phyloP scores from a whole-genome alignment of 1,284 basidiomycete genomes.

The Sanghuangporus baumii region DNA sequence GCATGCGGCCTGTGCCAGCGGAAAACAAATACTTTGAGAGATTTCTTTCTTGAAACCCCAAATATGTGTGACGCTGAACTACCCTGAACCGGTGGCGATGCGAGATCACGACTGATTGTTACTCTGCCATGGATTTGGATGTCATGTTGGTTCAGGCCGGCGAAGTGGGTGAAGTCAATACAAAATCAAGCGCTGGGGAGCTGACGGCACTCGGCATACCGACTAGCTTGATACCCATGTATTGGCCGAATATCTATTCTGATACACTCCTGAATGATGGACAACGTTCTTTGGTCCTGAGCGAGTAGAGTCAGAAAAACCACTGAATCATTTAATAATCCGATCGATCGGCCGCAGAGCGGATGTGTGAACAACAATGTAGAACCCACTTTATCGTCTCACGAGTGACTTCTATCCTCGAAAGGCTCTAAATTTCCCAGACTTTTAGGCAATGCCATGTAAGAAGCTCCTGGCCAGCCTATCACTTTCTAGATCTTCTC shows the following conservation, averaged over 20 bases:
- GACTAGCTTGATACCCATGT: not conserved
- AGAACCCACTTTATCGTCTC: no score
- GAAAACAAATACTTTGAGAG: not conserved
- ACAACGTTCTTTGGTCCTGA: not conserved
- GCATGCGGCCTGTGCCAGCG: not conserved
- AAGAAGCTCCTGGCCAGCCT: no score
- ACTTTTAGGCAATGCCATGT: no score
- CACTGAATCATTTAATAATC: not conserved
- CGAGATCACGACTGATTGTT: not conserved
- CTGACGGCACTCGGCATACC: not conserved
- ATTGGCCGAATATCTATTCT: not conserved
- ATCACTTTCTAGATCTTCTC: no score
- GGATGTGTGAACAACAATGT: not conserved
- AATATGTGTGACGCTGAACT: not conserved
- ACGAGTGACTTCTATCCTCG: no score
- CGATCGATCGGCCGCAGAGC: not conserved
- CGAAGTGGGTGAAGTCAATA: not conserved
- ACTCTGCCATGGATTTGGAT: not conserved
- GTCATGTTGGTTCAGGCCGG: not conserved
- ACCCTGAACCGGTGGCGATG: not conserved
- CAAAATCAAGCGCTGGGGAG: not conserved
- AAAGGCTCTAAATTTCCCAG: no score
- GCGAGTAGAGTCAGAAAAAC: not conserved
- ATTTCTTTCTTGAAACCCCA: not conserved
- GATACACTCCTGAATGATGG: no score